A percentile compares a stretch with the other conserved stretches of the same genome.
phyloP scores from a whole-genome alignment of 805 yeast genomes.

The Teunomyces gatunensis region DNA sequence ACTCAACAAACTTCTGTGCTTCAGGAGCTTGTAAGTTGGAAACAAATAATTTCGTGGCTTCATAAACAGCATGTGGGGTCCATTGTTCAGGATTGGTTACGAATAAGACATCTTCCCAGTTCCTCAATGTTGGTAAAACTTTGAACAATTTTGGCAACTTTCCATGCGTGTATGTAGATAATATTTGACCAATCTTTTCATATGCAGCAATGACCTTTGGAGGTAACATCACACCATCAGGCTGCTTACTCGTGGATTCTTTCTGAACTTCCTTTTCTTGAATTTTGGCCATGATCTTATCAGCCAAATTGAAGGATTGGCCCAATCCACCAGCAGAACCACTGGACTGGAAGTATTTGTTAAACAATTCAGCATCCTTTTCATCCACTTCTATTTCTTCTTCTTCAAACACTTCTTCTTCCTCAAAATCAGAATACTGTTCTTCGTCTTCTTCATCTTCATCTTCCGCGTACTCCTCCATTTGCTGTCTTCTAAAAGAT shows the following conservation, averaged over 20 bases:
- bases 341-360: slow-evolving; percentile 59
- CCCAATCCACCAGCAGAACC: slow-evolving; percentile 25
- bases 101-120: slow-evolving; percentile 93
- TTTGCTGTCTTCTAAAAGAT: slow-evolving; percentile 18
- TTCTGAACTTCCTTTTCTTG: slow-evolving; percentile 59
- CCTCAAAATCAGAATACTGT: slow-evolving; percentile 56
- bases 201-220: slow-evolving; percentile 96
- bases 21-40: slow-evolving; percentile 85
- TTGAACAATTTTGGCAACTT: slow-evolving; percentile 95
- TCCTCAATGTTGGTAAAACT: slow-evolving; percentile 85
- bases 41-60: slow-evolving; percentile 91
- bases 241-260: slow-evolving; percentile 36
- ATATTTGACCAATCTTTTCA: slow-evolving; percentile 82
- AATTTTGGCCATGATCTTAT: slow-evolving; percentile 87
- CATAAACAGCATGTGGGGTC: slow-evolving; percentile 94
- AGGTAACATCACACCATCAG: slow-evolving; percentile 82
- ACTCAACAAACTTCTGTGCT: slow-evolving; percentile 77
- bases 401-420: slow-evolving; percentile 46
- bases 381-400: slow-evolving; percentile 71
- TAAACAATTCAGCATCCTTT: slow-evolving; percentile 81
- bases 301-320: slow-evolving; percentile 74
- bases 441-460: slow-evolving; percentile 48
- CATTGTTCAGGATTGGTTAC: slow-evolving; percentile 91
- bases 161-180: slow-evolving; percentile 90
- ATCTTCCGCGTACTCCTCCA: slow-evolving; percentile 31